These are phyloP conservation scores for Clarireedia paspali DNA, from an alignment of 2,329 filamentous ascomycete genomes.

Conservation along the genomic window DNA sequence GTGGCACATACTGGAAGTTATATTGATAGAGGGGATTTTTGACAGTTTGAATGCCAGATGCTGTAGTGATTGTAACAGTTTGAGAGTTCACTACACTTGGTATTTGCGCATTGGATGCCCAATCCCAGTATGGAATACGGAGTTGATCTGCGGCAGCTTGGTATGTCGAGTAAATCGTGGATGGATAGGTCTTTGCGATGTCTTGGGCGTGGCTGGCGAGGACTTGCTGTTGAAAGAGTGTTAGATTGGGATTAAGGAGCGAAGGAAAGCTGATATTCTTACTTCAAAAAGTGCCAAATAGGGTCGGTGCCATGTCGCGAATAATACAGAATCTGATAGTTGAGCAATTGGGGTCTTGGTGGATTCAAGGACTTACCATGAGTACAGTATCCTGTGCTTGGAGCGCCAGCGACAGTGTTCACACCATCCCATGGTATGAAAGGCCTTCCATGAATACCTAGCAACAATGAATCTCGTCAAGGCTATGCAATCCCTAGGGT, in stretches of 20 bases:
- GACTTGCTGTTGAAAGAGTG: constrained; percentile 37
- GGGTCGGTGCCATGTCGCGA: constrained; percentile 45
- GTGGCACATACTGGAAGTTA: constrained; percentile 35
- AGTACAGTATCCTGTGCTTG: constrained; percentile 25
- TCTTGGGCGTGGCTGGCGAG: constrained; percentile 39
- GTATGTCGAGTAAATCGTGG: constrained; percentile 37
- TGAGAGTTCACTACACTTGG: constrained; percentile 30
- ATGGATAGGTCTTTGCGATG: constrained; percentile 33
- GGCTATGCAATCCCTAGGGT: too few species aligned
- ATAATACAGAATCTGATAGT: constrained; percentile 19
- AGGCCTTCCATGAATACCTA: constrained; percentile 21
- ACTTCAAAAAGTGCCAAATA: constrained; percentile 49
- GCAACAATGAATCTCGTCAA: not conserved
- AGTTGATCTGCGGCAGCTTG: constrained; percentile 33
- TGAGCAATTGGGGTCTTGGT: not conserved
- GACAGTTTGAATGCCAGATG: constrained; percentile 23
- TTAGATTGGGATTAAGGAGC: too few species aligned
- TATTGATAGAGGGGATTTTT: constrained; percentile 47
- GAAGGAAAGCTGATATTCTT: constrained; percentile 9
- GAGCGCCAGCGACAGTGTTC: constrained; percentile 6
- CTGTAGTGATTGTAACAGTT: constrained; percentile 28
- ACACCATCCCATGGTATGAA: constrained; percentile 23
- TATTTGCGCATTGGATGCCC: constrained; percentile 36
- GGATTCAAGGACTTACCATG: constrained; percentile 15
- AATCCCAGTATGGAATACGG: constrained; percentile 43